These are phyloP conservation scores for Candida sanyaensis DNA, from an alignment of 1,139 yeast species.

Conservation along the genomic window DNA sequence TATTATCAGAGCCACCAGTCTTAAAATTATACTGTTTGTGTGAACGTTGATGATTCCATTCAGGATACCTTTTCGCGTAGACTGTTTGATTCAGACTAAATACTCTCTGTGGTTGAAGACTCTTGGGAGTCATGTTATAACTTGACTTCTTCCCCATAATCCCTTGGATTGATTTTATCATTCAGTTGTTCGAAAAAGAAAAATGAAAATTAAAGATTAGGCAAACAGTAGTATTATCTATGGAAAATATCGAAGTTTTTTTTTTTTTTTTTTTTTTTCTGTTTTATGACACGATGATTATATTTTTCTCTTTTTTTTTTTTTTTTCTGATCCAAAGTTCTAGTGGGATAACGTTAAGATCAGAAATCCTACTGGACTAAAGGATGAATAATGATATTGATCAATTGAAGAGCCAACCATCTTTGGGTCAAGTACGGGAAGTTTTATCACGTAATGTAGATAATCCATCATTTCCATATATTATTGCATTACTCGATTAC, in stretches of 20 bases:
- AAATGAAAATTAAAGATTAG: too few species aligned
- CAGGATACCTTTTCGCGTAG: neutral
- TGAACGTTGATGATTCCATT: too few species aligned
- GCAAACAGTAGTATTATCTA: too few species aligned
- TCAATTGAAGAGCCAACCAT: constrained; percentile 24
- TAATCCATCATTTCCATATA: constrained; percentile 15
- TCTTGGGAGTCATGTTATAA: neutral
- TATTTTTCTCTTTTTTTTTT: neutral
- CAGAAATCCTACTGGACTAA: too few species aligned
- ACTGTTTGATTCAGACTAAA: neutral
- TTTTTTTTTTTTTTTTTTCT: neutral
- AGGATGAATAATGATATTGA: constrained; percentile 13
- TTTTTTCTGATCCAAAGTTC: neutral
- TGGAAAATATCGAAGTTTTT: neutral
- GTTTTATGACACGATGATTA: neutral
- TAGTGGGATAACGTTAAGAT: too few species aligned
- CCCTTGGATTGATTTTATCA: neutral
- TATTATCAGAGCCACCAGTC: neutral
- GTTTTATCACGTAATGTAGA: constrained; percentile 12
- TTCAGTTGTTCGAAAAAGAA: neutral
- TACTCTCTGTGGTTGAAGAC: neutral
- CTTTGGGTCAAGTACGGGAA: constrained; percentile 15
- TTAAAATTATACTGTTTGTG: neutral
- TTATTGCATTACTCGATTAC: constrained; percentile 28
- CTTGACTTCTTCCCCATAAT: neutral